Percentiles rank a stretch among this genome's conserved stretches.
Evolutionary conservation across 305 asterid genomes (phyloP).

Genomic region (Solanum hybrid): DNA sequence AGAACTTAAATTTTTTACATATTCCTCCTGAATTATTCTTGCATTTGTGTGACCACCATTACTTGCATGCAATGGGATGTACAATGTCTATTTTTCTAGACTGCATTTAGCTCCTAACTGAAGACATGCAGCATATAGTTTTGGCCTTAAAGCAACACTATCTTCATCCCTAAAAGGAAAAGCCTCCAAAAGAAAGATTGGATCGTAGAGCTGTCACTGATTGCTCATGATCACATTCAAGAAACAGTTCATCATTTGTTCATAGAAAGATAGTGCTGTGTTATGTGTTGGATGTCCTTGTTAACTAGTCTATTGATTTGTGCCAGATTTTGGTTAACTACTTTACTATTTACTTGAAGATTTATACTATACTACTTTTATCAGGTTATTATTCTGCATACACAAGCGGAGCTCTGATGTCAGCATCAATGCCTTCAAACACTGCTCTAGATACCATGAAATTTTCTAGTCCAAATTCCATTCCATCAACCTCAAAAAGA

Average conservation of each 20-base stretch:
- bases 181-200: background rate
- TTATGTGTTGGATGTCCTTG: background rate
- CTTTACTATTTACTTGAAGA: background rate
- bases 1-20: background rate
- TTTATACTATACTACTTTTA: background rate
- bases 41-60: background rate
- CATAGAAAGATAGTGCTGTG: background rate
- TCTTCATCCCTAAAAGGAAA: background rate
- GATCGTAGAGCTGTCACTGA: background rate
- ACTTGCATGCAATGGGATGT: background rate
- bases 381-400: slow-evolving; percentile 46
- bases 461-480: slow-evolving; percentile 32
- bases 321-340: background rate
- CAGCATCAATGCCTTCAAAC: slow-evolving; percentile 27
- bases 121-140: background rate
- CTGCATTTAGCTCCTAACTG: background rate
- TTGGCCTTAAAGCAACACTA: background rate
- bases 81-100: background rate
- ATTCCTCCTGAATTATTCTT: background rate
- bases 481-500: slow-evolving; percentile 36
- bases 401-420: slow-evolving; percentile 34
- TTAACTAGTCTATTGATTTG: background rate
- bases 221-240: background rate
- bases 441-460: slow-evolving; percentile 19
- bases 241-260: background rate